Conservation (phyloP, 1,139 yeast genomes). For the Hemisphaericaspora lyxosophila region DNA sequence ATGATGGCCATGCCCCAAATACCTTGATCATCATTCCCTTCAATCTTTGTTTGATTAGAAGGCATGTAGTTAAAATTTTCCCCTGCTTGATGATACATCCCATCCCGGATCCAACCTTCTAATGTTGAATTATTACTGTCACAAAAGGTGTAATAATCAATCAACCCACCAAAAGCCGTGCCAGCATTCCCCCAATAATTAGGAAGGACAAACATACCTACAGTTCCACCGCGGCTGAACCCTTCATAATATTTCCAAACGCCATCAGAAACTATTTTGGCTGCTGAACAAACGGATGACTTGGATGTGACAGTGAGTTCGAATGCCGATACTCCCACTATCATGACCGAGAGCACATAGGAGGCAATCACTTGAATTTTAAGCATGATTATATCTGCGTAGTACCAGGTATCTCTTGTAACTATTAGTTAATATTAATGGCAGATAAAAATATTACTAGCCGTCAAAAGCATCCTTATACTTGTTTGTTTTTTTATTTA, state of each 20-base stretch:
- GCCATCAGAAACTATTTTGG: conserved; percentile 47
- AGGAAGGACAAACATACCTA: conserved; percentile 59
- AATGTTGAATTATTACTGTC: conserved; percentile 43
- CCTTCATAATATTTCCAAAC: conserved; percentile 62
- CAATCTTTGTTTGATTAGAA: conserved; percentile 57
- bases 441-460: too few species aligned
- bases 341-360: too few species aligned
- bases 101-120: conserved; percentile 37
- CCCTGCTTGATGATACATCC: conserved; percentile 54
- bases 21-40: conserved; percentile 74
- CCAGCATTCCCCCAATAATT: conserved; percentile 79
- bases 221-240: conserved; percentile 51
- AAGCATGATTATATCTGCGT: too few species aligned
- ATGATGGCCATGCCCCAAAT: conserved; percentile 65
- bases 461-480: too few species aligned
- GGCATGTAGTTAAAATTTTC: conserved; percentile 54
- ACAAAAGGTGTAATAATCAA: conserved; percentile 54
- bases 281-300: conserved; percentile 51
- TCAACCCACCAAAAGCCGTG: conserved; percentile 62
- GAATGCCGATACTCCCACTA: conserved; percentile 9
- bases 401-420: too few species aligned
- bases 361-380: too few species aligned
- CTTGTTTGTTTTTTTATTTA: too few species aligned
- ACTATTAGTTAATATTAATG: too few species aligned
- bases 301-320: conserved; percentile 23